Evolutionary conservation across 176 grass and related monocot species (phyloP).

Genomic region (Musa itinerans): DNA sequence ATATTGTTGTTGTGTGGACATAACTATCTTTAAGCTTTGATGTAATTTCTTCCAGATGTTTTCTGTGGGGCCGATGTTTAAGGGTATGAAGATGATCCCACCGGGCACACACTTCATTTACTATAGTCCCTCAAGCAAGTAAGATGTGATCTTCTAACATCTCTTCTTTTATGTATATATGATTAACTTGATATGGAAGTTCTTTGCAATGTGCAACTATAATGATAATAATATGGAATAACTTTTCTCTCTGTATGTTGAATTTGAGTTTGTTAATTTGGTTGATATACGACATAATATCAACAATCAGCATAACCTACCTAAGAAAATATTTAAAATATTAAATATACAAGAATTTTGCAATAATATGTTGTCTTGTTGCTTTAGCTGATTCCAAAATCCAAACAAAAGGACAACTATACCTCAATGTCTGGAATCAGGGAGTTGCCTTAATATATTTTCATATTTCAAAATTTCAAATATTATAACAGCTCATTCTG

Average conservation of each 20-base stretch:
- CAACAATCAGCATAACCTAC: neutral
- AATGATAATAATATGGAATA: neutral
- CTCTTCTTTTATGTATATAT: neutral
- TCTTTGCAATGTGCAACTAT: neutral
- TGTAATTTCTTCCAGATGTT: constrained; percentile 46
- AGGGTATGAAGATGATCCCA: constrained; percentile 84
- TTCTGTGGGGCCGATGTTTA: constrained; percentile 65
- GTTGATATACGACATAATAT: neutral
- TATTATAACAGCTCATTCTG: too few species aligned
- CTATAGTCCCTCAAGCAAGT: constrained; percentile 79
- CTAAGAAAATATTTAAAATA: neutral
- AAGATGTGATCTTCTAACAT: neutral
- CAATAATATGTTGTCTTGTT: too few species aligned
- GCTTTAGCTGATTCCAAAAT: too few species aligned
- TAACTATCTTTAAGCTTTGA: neutral
- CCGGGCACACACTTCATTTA: constrained; percentile 67
- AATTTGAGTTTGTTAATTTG: neutral
- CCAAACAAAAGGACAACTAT: too few species aligned
- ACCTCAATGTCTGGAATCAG: too few species aligned
- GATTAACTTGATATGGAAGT: neutral
- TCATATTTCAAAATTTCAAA: too few species aligned
- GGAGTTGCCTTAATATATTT: too few species aligned
- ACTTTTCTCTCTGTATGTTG: neutral
- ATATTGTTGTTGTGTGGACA: neutral
- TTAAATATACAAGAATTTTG: too few species aligned